Conservation (phyloP, 169 alveolate genomes). For the Eimeria mitis region DNA sequence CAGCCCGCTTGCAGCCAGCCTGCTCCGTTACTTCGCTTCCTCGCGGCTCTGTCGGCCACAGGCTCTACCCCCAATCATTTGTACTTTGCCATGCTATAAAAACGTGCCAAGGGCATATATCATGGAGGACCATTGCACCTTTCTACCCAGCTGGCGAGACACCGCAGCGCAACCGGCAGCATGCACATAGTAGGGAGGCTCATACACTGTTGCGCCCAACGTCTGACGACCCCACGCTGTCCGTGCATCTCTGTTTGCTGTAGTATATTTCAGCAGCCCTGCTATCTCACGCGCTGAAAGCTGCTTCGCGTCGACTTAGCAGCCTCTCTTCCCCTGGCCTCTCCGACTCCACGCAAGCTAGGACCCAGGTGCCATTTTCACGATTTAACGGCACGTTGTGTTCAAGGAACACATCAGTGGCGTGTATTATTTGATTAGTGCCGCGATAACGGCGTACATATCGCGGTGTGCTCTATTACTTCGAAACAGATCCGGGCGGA, state of each 20-base stretch:
- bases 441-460: neutral
- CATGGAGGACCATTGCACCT: constrained; percentile 72
- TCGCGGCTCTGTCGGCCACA: constrained; percentile 50
- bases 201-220: constrained; percentile 53
- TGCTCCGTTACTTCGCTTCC: constrained; percentile 65
- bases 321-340: constrained; percentile 47
- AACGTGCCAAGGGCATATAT: constrained; percentile 40
- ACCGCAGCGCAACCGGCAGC: constrained; percentile 75
- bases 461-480: constrained; percentile 14
- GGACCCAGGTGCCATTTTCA: constrained; percentile 18
- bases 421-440: neutral
- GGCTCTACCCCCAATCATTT: constrained; percentile 43
- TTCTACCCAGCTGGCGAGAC: constrained; percentile 59
- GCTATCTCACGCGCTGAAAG: constrained; percentile 27
- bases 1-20: constrained; percentile 72
- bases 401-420: neutral
- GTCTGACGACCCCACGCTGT: constrained; percentile 52
- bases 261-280: constrained; percentile 15
- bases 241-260: constrained; percentile 57
- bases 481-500: constrained; percentile 4
- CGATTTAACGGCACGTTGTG: neutral
- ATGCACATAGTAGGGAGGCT: constrained; percentile 73
- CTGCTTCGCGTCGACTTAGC: constrained; percentile 18
- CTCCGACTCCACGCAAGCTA: constrained; percentile 2
- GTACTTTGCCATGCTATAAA: constrained; percentile 27